Conservation (phyloP, 352 stramenopile genomes). For the Sclerospora graminicola region DNA sequence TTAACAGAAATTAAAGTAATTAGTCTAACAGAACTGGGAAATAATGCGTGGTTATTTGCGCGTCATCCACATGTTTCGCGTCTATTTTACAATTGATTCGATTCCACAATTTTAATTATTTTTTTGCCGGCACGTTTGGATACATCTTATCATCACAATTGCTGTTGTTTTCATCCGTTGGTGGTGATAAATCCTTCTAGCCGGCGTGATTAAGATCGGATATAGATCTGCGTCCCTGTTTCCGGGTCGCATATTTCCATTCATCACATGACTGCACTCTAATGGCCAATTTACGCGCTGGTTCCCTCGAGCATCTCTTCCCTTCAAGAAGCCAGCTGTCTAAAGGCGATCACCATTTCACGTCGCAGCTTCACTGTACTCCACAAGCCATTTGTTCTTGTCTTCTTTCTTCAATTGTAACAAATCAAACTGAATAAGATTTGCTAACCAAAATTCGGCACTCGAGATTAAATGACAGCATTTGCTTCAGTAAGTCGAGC, state of each 20-base stretch:
- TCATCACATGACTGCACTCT: conserved; percentile 64
- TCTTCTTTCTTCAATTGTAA: conserved; percentile 33
- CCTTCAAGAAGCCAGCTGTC: too few relatives aligned
- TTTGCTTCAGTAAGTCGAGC: conserved; percentile 78
- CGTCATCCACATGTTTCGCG: conserved; percentile 11
- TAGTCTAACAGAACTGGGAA: conserved; percentile 12
- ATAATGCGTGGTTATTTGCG: too few relatives aligned
- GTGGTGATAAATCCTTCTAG: background rate
- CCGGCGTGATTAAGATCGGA: background rate
- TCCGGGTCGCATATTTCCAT: conserved; percentile 78
- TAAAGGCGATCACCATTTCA: conserved; percentile 16
- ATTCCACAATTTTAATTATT: conserved; percentile 18
- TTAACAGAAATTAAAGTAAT: conserved; percentile 11
- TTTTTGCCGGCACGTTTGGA: too few relatives aligned
- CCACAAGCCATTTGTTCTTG: too few relatives aligned
- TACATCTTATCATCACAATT: background rate
- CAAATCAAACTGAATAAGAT: conserved; percentile 19
- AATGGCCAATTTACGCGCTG: conserved; percentile 12
- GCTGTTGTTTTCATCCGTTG: conserved; percentile 4
- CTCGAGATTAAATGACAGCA: conserved; percentile 77
- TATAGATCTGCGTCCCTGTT: conserved; percentile 36
- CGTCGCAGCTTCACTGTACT: conserved; percentile 30
- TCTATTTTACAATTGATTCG: conserved; percentile 18
- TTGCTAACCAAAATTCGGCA: conserved; percentile 63
- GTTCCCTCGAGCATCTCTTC: conserved; percentile 22